Evolutionary conservation across 2,329 filamentous ascomycete genomes (phyloP), one percentile per base, ranked within the genome.

Genomic region (Trichoderma afroharzianum): DNA sequence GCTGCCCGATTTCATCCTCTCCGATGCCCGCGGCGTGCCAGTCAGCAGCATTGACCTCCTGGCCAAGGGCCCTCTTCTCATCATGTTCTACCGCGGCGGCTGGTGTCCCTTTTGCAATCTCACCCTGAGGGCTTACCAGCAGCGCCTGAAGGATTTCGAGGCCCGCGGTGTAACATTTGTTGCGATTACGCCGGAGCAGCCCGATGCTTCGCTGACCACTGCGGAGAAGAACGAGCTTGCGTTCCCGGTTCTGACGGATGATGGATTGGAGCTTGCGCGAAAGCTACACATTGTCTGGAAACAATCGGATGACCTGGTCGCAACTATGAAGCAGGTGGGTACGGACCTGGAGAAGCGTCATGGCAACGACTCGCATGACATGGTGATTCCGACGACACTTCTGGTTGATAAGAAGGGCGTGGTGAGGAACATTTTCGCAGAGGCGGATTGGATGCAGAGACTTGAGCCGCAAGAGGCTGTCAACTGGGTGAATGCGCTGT

Each of bases 31-130:
- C 1, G 81, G 80, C 18, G 76, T 79, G 32, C 18, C 77, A 36
- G 77, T 83, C 1, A 77, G 76, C 3, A 81, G 77, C 70, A 70
- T 63, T 12, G 74, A 77, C 11, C 80, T 82, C 14, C 76, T 81
- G 30, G 68, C 73, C 36, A 74, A 78, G 14, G 80, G 79, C 3
- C 76, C 79, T 1, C 72, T 85, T 21, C 77, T 85, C 32, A 77
- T 85, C 58, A 82, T 80, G n/a, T 85, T 85, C 77, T 85, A 85
- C 77, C 83, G 83, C 61, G 83, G 83, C 18, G 77, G 78, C 66
- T 85, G 83, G 83, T 85, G 83, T 71, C 83, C 83, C 1, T 84
- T 78, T 78, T 85, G 83, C 78, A 85, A 84, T 75, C 64, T 84
- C 18, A 78, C 79, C 1, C 75, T 84, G 24, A 75, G 68, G 6